Conservation (phyloP, 2,329 filamentous ascomycete species). For the Fusarium staphyleae region DNA sequence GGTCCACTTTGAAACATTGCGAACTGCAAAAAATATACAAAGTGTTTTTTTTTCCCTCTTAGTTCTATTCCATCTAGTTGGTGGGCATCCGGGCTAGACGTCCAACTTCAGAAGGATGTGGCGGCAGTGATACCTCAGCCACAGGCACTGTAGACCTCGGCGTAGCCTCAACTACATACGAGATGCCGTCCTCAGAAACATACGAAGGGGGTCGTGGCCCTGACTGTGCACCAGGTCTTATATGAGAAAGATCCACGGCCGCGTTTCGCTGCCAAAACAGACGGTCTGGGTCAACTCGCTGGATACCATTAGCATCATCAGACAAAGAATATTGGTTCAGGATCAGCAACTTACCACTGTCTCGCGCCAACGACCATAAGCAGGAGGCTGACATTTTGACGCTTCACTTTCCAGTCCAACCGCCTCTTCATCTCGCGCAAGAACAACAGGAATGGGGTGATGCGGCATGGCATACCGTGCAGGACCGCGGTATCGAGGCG, state of each 20-base stretch:
- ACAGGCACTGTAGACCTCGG: slow-evolving; percentile 63
- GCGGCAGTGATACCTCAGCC: slow-evolving; percentile 52
- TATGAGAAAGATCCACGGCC: slow-evolving; percentile 38
- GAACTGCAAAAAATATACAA: too few relatives aligned
- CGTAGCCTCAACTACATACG: slow-evolving; percentile 73
- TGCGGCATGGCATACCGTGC: slow-evolving; percentile 72
- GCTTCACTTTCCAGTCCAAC: slow-evolving; percentile 62
- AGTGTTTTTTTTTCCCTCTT: too few relatives aligned
- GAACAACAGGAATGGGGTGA: slow-evolving; percentile 77
- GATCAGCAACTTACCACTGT: slow-evolving; percentile 70
- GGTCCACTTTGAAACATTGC: too few relatives aligned
- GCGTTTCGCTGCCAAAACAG: slow-evolving; percentile 80
- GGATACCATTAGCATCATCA: slow-evolving; percentile 19
- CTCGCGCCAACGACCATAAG: slow-evolving; percentile 84
- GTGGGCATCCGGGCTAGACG: slow-evolving; percentile 34
- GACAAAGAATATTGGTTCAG: background rate
- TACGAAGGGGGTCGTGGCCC: slow-evolving; percentile 74
- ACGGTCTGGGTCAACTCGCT: slow-evolving; percentile 80
- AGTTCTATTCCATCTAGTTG: slow-evolving; percentile 1
- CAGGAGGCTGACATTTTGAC: slow-evolving; percentile 72
- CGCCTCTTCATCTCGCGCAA: slow-evolving; percentile 77
- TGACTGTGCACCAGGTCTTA: slow-evolving; percentile 36
- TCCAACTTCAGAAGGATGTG: slow-evolving; percentile 58
- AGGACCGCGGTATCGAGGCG: slow-evolving; percentile 60
- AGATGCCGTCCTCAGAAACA: slow-evolving; percentile 75